Percentiles rank a stretch among this genome's conserved stretches.
Evolutionary conservation across 495 filamentous ascomycete genomes (phyloP).

Genomic region (Tuber calosporum): DNA sequence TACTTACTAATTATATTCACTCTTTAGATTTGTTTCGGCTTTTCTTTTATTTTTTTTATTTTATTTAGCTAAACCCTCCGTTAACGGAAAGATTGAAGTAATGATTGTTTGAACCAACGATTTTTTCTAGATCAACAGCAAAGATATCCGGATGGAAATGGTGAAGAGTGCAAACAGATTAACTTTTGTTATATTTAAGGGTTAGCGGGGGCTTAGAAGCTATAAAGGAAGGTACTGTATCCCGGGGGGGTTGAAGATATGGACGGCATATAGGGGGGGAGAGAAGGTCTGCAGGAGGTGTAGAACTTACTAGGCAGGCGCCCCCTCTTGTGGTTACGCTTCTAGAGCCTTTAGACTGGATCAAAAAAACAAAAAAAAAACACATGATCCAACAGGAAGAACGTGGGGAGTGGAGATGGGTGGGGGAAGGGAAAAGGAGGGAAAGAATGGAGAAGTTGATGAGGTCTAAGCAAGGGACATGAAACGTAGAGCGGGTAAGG

Average conservation of each 20-base stretch:
- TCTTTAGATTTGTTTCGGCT: neutral
- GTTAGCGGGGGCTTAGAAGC: neutral
- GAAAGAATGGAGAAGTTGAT: constrained; percentile 1
- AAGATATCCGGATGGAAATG: neutral
- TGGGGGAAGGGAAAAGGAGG: neutral
- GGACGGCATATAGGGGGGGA: neutral
- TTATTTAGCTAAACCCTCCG: neutral
- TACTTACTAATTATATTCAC: neutral
- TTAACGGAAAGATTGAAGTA: neutral
- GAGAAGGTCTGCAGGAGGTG: neutral
- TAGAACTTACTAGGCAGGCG: neutral
- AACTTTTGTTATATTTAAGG: neutral
- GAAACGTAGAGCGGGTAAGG: neutral
- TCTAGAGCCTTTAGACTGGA: neutral
- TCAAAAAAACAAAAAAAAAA: no score
- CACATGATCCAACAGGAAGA: neutral
- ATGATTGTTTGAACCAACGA: neutral
- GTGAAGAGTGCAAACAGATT: neutral
- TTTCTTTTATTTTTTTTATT: neutral
- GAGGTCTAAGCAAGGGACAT: neutral
- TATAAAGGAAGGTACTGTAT: neutral
- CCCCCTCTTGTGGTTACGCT: neutral
- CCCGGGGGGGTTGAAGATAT: neutral
- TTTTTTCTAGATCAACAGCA: neutral
- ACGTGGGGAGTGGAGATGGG: neutral